Base-by-base conservation (phyloP, 2,329 filamentous ascomycete species). In the Chaetomiaceae sp. region DNA sequence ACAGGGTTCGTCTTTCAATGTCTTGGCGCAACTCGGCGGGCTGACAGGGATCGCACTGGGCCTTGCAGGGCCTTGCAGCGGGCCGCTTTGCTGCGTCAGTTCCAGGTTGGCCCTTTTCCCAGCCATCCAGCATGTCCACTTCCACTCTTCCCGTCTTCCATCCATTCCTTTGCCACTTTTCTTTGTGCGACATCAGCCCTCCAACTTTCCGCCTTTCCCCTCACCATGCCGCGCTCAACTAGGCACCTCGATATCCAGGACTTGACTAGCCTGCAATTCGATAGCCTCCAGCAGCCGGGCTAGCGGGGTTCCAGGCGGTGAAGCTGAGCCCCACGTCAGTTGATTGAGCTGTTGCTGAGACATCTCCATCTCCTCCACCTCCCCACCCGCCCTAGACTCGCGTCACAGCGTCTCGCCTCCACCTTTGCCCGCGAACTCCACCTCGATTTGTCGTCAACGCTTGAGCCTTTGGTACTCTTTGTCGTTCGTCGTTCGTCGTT, bases 41-140 rank as follows among this genome's bases (percentile, higher is more conserved):
- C n/a, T n/a, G n/a, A n/a, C n/a, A n/a, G n/a, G n/a, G n/a, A n/a
- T n/a, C n/a, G n/a, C n/a, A n/a, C n/a, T n/a, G n/a, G n/a, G n/a
- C n/a, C n/a, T n/a, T n/a, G 25, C 25, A 27, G 25, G 25, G 20
- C 37, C 10, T 16, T 35, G 33, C 33, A 35, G 33, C 33, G 33
- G 33, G 33, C 33, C 33, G 33, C 33, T 4, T 39, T 43, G 16
- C 16, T 19, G n/a, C n/a, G n/a, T n/a, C n/a, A n/a, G n/a, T 14
- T 31, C 30, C 21, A 42, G 50, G 43, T 52, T 44, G 44, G 39
- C 50, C 39, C 12, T 16, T 52, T 34, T 40, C 19, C 39, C 44
- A 39, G 39, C 50, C 50, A 34, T 30, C 21, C 21, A 9, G 20
- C 20, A 19, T 12, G n/a, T 23, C 8, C 23, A 8, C 10, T 20